Percentiles rank a stretch among this genome's conserved stretches.
Conservation (phyloP, 2,329 filamentous ascomycete genomes). For the Colletotrichum cordylinicola region DNA sequence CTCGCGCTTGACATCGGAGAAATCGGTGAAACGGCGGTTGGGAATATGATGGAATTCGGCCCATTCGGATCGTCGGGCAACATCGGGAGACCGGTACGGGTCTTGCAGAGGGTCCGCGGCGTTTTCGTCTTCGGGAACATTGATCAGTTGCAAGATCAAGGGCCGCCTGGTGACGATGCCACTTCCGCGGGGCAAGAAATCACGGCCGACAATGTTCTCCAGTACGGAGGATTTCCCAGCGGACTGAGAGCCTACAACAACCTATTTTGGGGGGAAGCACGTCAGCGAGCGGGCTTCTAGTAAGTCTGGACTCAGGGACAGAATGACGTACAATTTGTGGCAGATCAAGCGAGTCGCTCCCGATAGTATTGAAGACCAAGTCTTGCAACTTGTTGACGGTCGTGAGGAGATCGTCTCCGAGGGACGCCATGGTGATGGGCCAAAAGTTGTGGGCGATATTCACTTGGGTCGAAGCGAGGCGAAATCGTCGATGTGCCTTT, state of each 20-base stretch:
- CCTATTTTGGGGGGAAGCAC: slow-evolving; percentile 60
- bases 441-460: neutral
- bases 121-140: slow-evolving; percentile 76
- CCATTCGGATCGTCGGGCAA: slow-evolving; percentile 75
- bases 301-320: neutral
- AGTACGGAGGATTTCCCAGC: slow-evolving; percentile 98
- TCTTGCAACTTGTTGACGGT: slow-evolving; percentile 99
- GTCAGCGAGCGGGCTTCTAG: neutral
- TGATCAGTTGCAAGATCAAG: slow-evolving; percentile 97
- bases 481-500: neutral
- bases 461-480: neutral
- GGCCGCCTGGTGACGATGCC: slow-evolving; percentile 96
- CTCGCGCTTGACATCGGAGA: slow-evolving; percentile 90
- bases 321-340: slow-evolving; percentile 86
- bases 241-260: slow-evolving; percentile 97
- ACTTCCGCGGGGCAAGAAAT: slow-evolving; percentile 94
- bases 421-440: slow-evolving; percentile 75
- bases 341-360: slow-evolving; percentile 95
- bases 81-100: slow-evolving; percentile 79
- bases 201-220: slow-evolving; percentile 97
- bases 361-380: slow-evolving; percentile 99
- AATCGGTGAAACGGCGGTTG: slow-evolving; percentile 87
- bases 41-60: slow-evolving; percentile 97
- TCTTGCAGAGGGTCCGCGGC: slow-evolving; percentile 69
- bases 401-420: slow-evolving; percentile 92